A percentile compares a stretch with the other conserved stretches of the same genome.
These are phyloP conservation scores for Euphrasia arctica DNA, from an alignment of 305 asterid genomes.

Conservation along the genomic window DNA sequence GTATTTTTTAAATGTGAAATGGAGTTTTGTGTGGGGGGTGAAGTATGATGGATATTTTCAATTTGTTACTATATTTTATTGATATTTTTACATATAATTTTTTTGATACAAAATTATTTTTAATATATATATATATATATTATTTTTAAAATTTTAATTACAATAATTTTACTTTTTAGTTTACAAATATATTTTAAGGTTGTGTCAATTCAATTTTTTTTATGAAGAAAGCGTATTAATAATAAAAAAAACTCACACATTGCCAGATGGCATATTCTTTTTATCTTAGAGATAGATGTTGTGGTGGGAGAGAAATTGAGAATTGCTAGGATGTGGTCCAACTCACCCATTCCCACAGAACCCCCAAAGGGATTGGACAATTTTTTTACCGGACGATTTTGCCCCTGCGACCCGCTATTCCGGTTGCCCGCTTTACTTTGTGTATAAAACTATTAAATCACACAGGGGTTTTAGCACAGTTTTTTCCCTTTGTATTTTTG, in stretches of 20 bases:
- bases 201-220: too few species aligned
- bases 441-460: conserved; percentile 28
- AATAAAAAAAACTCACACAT: background rate
- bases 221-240: background rate
- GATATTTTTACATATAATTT: too few species aligned
- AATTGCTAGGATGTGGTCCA: conserved; percentile 41
- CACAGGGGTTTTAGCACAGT: conserved; percentile 47
- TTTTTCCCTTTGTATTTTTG: conserved; percentile 11
- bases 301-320: conserved; percentile 29
- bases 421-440: conserved; percentile 10
- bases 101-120: too few species aligned
- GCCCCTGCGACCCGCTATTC: conserved; percentile 29
- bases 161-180: too few species aligned
- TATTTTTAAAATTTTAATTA: too few species aligned
- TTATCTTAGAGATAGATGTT: conserved; percentile 28
- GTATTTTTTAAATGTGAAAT: too few species aligned
- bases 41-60: too few species aligned
- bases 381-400: conserved; percentile 27
- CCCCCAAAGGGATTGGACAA: conserved; percentile 21
- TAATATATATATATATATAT: too few species aligned
- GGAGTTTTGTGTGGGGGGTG: too few species aligned
- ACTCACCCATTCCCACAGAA: conserved; percentile 26
- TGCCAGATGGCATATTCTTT: conserved; percentile 33
- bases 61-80: too few species aligned
- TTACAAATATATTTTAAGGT: too few species aligned